Evolutionary conservation across 257 asterid genomes (phyloP), one percentile per base, ranked within the genome.

Genomic region (Capsicum chinense): DNA sequence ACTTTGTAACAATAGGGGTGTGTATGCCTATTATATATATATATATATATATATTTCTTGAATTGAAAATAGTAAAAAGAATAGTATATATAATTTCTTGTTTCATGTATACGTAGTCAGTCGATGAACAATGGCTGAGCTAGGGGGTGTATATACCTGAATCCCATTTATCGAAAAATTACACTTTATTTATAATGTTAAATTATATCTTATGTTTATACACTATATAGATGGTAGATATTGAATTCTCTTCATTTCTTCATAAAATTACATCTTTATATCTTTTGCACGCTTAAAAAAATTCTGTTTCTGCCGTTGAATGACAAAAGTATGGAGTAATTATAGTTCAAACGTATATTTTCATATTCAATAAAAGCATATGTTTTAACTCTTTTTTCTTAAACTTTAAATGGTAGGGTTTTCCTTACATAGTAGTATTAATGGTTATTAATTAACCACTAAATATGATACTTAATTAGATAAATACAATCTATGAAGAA

Each of bases 291-390:
- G 13, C n/a, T 56, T 57, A 57, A 1, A 57, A 57, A 57, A 57
- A 14, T 15, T 19, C 14, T 10, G 2, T 13, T 39, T 66, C 48
- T 10, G 9, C 5, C 48, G 0, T 2, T 3, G 5, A 3, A 4
- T 4, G 0, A 66, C 5, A 64, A 26, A 64, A 26, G 33, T 10
- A 3, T 54, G 26, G 69, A 0, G 69, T 21, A 63, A 21, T 26
- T 63, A 9, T 15, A 63, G 42, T 54, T 21, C 42, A 63, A 63
- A 63, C 10, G 39, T 39, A 4, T 21, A 63, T 21, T 11, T 74
- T 74, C n/a, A 19, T 48, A 19, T 74, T 74, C 60, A 74, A 44
- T 74, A 74, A 74, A 50, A 19, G 62, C 44, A 74, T 50, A 50
- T 73, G 57, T 11, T 74, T 74, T 21, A 74, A 6, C 62, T 50